Base-by-base conservation (phyloP, 768 basidiomycete genomes). In the Leucosporidium scottii region DNA sequence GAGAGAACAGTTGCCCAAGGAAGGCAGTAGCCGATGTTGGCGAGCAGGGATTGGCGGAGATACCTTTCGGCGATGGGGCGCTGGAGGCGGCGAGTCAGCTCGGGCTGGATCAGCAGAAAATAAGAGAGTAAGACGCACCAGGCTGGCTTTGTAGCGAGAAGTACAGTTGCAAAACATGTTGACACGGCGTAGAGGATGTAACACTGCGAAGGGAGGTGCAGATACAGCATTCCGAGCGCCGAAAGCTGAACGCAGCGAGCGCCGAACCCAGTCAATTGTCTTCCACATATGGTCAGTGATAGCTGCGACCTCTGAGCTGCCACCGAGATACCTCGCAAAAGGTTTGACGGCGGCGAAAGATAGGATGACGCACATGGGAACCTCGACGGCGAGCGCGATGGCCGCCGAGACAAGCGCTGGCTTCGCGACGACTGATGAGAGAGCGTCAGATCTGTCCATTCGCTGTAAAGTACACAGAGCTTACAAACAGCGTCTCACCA, bases 171-270 rank as follows among this genome's bases (percentile, higher is more conserved):
- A 28, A 75, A 65, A 30, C 69, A 71, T 3, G 73, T 70, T n/a
- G 65, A 66, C 8, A 70, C 34, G 17, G 68, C 73, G 57, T 74
- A 75, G 48, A 65, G 58, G 55, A 75, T 72, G 56, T 74, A 72
- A 59, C 55, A 69, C 72, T 50, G 64, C 25, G 28, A 5, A 20
- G 5, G 23, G 9, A 9, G 15, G 8, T 13, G 1, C 4, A 23
- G 39, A 31, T 23, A 23, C 27, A 28, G 20, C n/a, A n/a, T n/a
- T n/a, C n/a, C 56, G 25, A 25, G 10, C 6, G 50, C 54, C 28
- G 17, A 30, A 58, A n/a, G n/a, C n/a, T n/a, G n/a, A n/a, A n/a
- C n/a, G 36, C 27, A 28, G 20, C 56, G 25, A 25, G 10, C 6
- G 50, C 54, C 28, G 17, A 30, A 58, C 53, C 59, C 55, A 67